Base-by-base conservation (phyloP, 2,329 filamentous ascomycete species). In the Calonectria pauciramosa region DNA sequence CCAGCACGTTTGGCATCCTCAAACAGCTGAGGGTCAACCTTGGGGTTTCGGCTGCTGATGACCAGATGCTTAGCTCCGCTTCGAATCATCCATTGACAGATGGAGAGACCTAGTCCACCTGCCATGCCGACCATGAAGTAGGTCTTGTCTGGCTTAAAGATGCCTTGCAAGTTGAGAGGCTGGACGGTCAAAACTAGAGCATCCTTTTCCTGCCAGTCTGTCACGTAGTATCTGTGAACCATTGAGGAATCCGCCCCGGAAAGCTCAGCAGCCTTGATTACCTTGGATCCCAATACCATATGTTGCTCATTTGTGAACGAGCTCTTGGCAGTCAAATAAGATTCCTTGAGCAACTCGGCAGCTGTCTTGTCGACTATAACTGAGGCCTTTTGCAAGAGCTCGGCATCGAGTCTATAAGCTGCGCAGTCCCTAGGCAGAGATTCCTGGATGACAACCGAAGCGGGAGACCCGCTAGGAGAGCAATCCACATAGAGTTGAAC, bases 11-110 rank as follows among this genome's bases (percentile, higher is more conserved):
- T 41, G 71, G 73, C 26, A 76, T 70, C 66, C 9, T 75, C 60
- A 20, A 79, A 38, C 64, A 69, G 80, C 7, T 64, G 59, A 10
- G 76, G 47, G 26, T 82, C 72, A 10, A 85, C 73, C 0, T 82
- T 79, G 2, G 85, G 82, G 38, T 81, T 83, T 11, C 87, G 83
- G 69, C 84, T 86, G 1, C 84, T 82, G 1, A 89, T 60, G 18
- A 81, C 83, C 5, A 87, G 41, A 69, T 84, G 54, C 47, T 80
- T 79, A 2, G 85, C 85, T 2, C 86, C 86, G 14, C 79, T 76
- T 0, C 74, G 67, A 9, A 82, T 75, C 85, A 86, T 87, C 81
- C 82, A 86, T 13, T 82, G 73, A 56, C 79, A 83, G 2, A 86
- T 76, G 0, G 85, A 86, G 11, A 80, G 77, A 8, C 86, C 86